Conservation (phyloP, 192 early-diverging fungal genomes). For the Coemansia sp. region DNA sequence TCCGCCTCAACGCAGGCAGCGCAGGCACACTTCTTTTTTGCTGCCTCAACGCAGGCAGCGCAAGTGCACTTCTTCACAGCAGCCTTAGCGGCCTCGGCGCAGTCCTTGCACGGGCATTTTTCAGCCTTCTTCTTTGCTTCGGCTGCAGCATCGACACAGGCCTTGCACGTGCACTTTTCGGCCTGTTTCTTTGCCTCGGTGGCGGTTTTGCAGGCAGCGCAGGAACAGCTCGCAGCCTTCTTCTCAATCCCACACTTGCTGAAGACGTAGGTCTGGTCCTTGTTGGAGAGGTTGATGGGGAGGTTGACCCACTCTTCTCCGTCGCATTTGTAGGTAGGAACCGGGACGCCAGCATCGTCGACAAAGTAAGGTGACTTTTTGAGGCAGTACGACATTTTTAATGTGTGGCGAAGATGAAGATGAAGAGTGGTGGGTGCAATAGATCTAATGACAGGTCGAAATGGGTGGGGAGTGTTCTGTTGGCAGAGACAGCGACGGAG, state of each 20-base stretch:
- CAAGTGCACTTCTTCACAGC: slow-evolving; percentile 15
- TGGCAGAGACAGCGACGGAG: neutral
- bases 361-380: slow-evolving; percentile 50
- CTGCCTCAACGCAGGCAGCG: slow-evolving; percentile 13
- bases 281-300: slow-evolving; percentile 50
- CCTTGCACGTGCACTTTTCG: slow-evolving; percentile 29
- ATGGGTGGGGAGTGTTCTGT: neutral
- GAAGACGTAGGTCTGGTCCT: slow-evolving; percentile 50
- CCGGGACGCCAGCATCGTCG: slow-evolving; percentile 35
- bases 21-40: slow-evolving; percentile 18
- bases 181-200: slow-evolving; percentile 36
- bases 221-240: slow-evolving; percentile 32
- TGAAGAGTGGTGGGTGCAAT: neutral
- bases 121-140: slow-evolving; percentile 35
- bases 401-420: neutral
- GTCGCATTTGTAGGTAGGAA: slow-evolving; percentile 52
- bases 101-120: slow-evolving; percentile 29
- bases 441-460: neutral
- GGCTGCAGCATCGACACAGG: slow-evolving; percentile 31
- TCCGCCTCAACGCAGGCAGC: slow-evolving; percentile 24
- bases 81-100: slow-evolving; percentile 30
- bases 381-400: slow-evolving; percentile 47
- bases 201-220: slow-evolving; percentile 36
- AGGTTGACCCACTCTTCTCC: slow-evolving; percentile 54
- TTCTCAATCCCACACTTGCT: slow-evolving; percentile 41